Base-by-base conservation (phyloP, 1,139 yeast genomes). In the Taphrina confusa region DNA sequence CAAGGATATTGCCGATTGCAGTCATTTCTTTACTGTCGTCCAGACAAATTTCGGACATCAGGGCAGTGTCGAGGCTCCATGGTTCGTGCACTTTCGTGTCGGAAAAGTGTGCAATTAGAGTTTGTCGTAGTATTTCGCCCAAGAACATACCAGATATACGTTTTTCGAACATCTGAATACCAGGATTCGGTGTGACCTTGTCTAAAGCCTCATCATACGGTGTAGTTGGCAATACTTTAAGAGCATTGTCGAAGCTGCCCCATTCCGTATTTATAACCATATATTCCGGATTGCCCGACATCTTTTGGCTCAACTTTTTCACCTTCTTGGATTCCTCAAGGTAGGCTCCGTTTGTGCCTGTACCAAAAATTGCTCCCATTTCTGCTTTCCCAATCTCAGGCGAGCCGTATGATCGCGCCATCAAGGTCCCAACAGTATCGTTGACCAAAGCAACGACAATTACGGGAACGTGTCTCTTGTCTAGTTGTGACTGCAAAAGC, bases 261-360 rank as follows among this genome's bases (percentile, higher is more conserved):
- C 97, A 91, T 75, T 91, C 97, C 44, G 96, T 90, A 75, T 91
- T 91, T 69, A 91, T 80, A 62, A 89, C 87, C 97, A 91, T 91
- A 20, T 50, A 47, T 4, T 49, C 31, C 6, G 54, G 37, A 9
- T 56, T 27, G 12, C 49, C 56, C 18, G 11, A 23, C 63, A 87
- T 84, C 9, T 14, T 37, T 12, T 8, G 18, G 63, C 81, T 80
- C 63, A 90, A 77, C 73, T 91, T 91, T 61, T 80, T 80, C 66
- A 92, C 87, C 57, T 83, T 80, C 46, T 80, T 83, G 61, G 88
- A 72, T 61, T 81, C 78, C 73, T 91, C 97, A 69, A 82, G 78
- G 74, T 91, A 91, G 11, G 96, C 96, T 63, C 97, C 97, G 72
- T 91, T 91, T 42, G 97, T 90, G 70, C 97, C 97, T 4, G 97